Base-by-base conservation (phyloP, 257 asterid genomes). In the Solanum boliviense region DNA sequence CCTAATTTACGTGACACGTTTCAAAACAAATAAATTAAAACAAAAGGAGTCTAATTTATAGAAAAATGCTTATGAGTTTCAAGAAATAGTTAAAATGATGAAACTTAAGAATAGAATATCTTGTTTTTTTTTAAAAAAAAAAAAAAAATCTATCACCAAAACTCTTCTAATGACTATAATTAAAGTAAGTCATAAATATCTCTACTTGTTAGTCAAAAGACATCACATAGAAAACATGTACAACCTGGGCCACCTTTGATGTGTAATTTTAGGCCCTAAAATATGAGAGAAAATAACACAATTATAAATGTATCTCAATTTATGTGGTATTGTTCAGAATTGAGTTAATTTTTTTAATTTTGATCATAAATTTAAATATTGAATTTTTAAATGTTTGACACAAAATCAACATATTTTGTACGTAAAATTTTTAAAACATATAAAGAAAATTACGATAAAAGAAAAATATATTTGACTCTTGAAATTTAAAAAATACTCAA, bases 291-390 rank as follows among this genome's bases (percentile, higher is more conserved):
- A 62, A 62, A 60, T 9, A 60, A 60, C n/a, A 52, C 62, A 52
- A 6, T 52, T 18, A 52, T 18, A 52, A 46, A 18, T 35, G 1
- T 16, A 52, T 16, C 71, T 11, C 16, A n/a, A 62, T 23, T 62
- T 2, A 62, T 10, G 0, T 62, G 31, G 1, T n/a, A 62, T 62
- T 0, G 7, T 62, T n/a, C 8, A n/a, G 1, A 9, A n/a, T 62
- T 62, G 29, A n/a, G 7, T 62, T 2, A 9, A n/a, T 0, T n/a
- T 10, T n/a, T 0, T 9, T 0, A 62, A n/a, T 2, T 1, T 10
- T 62, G 15, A n/a, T 10, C 13, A 2, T 62, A n/a, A n/a, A n/a
- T n/a, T 62, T 0, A 0, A 21, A 58, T 0, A 58, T 21, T 0
- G 11, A 58, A 20, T 18, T 9, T 62, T 62, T 62, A 62, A 62